Conservation (phyloP, 148 eudicot species). For the Mesembryanthemum crystallinum region DNA sequence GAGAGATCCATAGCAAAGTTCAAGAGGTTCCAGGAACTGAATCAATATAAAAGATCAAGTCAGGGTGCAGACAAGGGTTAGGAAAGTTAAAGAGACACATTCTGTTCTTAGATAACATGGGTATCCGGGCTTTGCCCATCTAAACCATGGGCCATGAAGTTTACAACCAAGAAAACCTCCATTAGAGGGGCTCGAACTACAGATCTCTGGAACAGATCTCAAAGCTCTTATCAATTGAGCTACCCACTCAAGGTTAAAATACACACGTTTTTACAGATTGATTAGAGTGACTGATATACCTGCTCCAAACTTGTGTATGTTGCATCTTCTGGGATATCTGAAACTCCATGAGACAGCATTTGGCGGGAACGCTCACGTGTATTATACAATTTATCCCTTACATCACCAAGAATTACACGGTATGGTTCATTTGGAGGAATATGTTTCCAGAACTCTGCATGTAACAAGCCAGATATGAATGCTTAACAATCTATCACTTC, state of each 20-base stretch:
- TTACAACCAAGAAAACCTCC: neutral
- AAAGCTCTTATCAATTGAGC: no score
- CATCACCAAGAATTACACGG: conserved; percentile 91
- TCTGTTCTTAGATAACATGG: no score
- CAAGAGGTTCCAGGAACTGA: conserved; percentile 96
- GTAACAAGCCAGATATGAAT: neutral
- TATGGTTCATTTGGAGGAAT: conserved; percentile 90
- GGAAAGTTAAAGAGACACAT: no score
- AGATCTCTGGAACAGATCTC: neutral
- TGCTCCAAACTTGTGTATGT: conserved; percentile 75
- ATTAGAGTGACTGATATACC: conserved; percentile 37
- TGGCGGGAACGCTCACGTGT: conserved; percentile 95
- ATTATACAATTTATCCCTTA: conserved; percentile 83
- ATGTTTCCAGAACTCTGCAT: conserved; percentile 91
- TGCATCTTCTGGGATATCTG: conserved; percentile 81
- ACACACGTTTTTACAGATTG: neutral
- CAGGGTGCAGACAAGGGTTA: neutral
- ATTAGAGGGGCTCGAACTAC: neutral
- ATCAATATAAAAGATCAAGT: conserved; percentile 8
- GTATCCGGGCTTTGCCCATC: neutral
- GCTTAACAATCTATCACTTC: conserved; percentile 6
- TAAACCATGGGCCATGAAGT: neutral
- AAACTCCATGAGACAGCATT: conserved; percentile 65
- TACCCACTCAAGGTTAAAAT: neutral
- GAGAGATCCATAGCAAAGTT: conserved; percentile 87